Conservation (phyloP, 768 basidiomycete species). For the Cyclocybe cylindracea region DNA sequence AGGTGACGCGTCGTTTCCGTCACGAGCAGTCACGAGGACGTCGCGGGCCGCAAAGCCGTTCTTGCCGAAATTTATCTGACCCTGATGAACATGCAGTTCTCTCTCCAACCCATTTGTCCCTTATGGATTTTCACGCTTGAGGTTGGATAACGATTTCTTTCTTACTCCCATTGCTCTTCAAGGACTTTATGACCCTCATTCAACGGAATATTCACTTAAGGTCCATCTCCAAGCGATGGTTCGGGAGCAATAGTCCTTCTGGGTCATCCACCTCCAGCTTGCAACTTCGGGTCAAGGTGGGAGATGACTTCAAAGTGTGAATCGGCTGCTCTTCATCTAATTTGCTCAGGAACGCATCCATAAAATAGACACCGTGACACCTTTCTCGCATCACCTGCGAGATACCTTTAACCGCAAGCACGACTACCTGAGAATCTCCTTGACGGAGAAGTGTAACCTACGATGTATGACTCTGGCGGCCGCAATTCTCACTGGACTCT, state of each 20-base stretch:
- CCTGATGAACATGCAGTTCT: not conserved
- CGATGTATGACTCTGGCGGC: constrained; percentile 55
- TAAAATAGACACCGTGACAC: constrained; percentile 46
- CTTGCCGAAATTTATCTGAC: not conserved
- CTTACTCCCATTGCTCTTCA: no score
- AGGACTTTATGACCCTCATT: no score
- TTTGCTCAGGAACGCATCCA: constrained; percentile 55
- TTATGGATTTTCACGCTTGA: no score
- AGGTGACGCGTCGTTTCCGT: constrained; percentile 45
- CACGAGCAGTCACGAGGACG: constrained; percentile 26
- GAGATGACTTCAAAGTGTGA: not conserved
- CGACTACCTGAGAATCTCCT: constrained; percentile 85
- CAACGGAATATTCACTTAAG: not conserved
- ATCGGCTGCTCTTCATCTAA: not conserved
- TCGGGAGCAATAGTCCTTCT: not conserved
- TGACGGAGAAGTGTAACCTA: constrained; percentile 87
- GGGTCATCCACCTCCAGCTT: not conserved
- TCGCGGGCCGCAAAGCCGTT: not conserved
- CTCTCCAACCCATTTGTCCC: no score
- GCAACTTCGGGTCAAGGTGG: constrained; percentile 6
- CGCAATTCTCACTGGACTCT: constrained; percentile 3
- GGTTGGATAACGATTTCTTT: no score
- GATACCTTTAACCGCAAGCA: constrained; percentile 71
- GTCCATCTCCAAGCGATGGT: not conserved
- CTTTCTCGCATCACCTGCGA: constrained; percentile 55